These are phyloP conservation scores for Taiozyma sp. DNA, from an alignment of 1,139 yeast genomes.

Conservation along the genomic window DNA sequence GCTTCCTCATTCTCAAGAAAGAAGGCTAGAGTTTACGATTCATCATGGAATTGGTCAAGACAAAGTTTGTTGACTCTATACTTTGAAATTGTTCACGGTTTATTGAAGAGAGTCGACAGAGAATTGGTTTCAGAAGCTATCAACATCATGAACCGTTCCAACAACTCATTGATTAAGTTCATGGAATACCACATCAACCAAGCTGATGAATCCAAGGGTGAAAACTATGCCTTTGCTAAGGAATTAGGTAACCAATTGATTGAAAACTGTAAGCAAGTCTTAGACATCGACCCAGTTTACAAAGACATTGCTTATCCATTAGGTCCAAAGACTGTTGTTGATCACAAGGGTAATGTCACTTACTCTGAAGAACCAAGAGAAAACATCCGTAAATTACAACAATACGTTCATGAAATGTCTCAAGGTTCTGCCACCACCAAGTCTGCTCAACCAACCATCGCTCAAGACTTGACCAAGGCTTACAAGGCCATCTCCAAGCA, in stretches of 20 bases:
- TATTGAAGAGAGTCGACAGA: constrained; percentile 79
- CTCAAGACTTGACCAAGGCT: constrained; percentile 77
- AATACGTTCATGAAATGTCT: constrained; percentile 95
- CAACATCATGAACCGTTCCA: constrained; percentile 95
- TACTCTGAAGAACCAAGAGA: constrained; percentile 87
- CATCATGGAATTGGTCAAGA: constrained; percentile 99
- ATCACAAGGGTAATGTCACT: constrained; percentile 78
- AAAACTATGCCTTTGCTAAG: constrained; percentile 81
- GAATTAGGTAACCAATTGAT: constrained; percentile 88
- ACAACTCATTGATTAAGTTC: constrained; percentile 87
- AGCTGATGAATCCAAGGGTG: constrained; percentile 86
- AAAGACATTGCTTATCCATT: constrained; percentile 93
- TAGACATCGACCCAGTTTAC: constrained; percentile 80
- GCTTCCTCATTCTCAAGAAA: constrained; percentile 84
- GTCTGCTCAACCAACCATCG: constrained; percentile 59
- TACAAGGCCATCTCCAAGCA: constrained; percentile 78
- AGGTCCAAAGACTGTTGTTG: constrained; percentile 89
- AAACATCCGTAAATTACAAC: constrained; percentile 89
- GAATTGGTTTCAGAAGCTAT: constrained; percentile 96
- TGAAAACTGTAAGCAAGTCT: constrained; percentile 89
- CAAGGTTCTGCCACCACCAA: constrained; percentile 85
- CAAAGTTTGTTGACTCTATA: constrained; percentile 94
- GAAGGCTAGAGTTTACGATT: constrained; percentile 94
- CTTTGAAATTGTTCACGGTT: constrained; percentile 93
- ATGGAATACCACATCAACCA: constrained; percentile 97